A percentile compares a stretch with the other conserved stretches of the same genome.
These are phyloP conservation scores for Zanthoxylum bungeanum DNA, from an alignment of 345 rosid species.

Conservation along the genomic window DNA sequence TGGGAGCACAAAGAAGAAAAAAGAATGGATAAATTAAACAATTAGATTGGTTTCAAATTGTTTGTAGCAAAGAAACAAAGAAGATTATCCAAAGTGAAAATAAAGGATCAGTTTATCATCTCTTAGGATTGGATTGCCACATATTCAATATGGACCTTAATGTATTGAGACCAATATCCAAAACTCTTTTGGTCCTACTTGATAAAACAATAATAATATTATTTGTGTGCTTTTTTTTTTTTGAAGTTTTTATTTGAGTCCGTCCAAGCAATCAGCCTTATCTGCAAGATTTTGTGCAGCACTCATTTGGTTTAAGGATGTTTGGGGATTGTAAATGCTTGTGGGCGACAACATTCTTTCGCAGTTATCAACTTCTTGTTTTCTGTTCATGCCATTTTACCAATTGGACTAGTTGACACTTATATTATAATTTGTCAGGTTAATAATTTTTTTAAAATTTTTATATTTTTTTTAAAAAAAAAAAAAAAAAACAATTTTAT, in stretches of 20 bases:
- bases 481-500: too few species aligned
- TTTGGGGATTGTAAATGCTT: background rate
- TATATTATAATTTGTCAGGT: too few species aligned
- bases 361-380: background rate
- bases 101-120: background rate
- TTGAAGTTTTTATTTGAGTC: background rate
- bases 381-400: too few species aligned
- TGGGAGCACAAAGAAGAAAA: background rate
- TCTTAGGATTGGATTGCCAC: slow-evolving; percentile 25
- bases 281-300: background rate
- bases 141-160: background rate
- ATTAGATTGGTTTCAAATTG: background rate
- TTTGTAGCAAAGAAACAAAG: background rate
- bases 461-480: too few species aligned
- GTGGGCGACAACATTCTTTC: background rate
- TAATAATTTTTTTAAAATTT: too few species aligned
- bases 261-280: background rate
- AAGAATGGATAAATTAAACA: background rate
- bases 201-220: background rate
- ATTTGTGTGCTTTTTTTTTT: background rate
- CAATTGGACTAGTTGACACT: too few species aligned
- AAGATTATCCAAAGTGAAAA: background rate
- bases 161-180: slow-evolving; percentile 7
- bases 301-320: background rate
- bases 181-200: slow-evolving; percentile 11